Evolutionary conservation across 306 rosid species (phyloP), one percentile per base, ranked within the genome.

Genomic region (Dryas alaskensis): DNA sequence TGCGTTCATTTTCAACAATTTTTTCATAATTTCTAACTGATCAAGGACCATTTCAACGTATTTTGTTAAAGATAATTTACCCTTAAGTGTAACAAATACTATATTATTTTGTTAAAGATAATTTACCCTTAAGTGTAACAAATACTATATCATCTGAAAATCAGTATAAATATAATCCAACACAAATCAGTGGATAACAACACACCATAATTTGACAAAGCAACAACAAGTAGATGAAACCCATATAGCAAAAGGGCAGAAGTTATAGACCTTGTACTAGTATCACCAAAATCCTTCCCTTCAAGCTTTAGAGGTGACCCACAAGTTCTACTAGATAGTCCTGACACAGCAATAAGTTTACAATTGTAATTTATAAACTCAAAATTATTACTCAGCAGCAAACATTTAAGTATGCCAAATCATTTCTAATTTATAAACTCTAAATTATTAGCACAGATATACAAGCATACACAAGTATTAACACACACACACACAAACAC

Each of bases 181-280:
- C 59, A 6, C 13, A 54, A n/a, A 17, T 17, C 59, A 54, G 25
- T 17, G 5, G 13, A 50, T 54, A n/a, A 55, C 7, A 67, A 16
- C 7, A 48, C 6, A 3, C 40, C 14, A 49, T 7, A 40, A 46
- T 1, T 44, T 69, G 50, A n/a, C 4, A 46, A 39, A 62, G 58
- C 37, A 63, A 39, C 37, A n/a, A 51, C 42, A 49, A 39, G 10
- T 55, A 27, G 51, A 63, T 43, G 45, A 45, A 53, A 19, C 74
- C 73, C 55, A 77, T 51, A 47, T 77, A 76, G 31, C 46, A 39
- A 71, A 76, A 49, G 73, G 70, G 72, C 45, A 42, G 60, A 8
- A 78, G 69, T 12, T 49, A 16, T 42, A 66, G 61, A 88, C 96
- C 97, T 89, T 79, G 90, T 81, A 80, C 88, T 83, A 52, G 88